Evolutionary conservation across 441 rosid genomes (phyloP), one percentile per base, ranked within the genome.

Genomic region (Erodium moschatum): DNA sequence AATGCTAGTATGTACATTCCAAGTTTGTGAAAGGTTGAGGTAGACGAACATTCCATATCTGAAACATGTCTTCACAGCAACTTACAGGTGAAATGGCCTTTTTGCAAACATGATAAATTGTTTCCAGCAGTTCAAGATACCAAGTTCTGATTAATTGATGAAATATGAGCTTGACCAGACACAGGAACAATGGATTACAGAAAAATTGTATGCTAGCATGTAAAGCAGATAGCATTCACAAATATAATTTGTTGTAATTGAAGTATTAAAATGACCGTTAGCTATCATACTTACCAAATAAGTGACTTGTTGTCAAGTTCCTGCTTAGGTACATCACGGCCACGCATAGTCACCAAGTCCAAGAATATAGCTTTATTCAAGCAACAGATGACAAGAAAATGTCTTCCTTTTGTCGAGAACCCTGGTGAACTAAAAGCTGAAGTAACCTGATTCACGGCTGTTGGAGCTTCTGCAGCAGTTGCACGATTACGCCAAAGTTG

Each of bases 321-420:
- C 68, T 89, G 93, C 82, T 94, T 94, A 29, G 92, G 96, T 63
- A 94, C 96, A 84, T 91, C 98, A 12, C 97, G 93, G 69, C 98
- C 91, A 24, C 96, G 96, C 97, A 94, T 91, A 13, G 98, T 88
- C 50, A 94, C 98, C 87, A 94, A 80, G 72, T 94, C 98, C 88
- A 94, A 74, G 78, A 94, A 94, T 71, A 91, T 89, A 44, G 96
- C 97, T 77, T 94, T 94, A 76, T 94, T 91, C 85, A 87, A 96
- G 71, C 98, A 91, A 68, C 97, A 94, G 65, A 91, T 89, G 69
- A 94, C 98, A 80, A 94, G 89, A 80, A 94, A 94, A 83, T 94
- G 98, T 46, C 97, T 82, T 56, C 98, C 97, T 81, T 87, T 94
- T 65, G 98, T 94, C 7, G 97, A 86, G 1, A 97, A 89, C 61